Evolutionary conservation across 768 basidiomycete genomes (phyloP).

Genomic region (Leccinum imitatum): DNA sequence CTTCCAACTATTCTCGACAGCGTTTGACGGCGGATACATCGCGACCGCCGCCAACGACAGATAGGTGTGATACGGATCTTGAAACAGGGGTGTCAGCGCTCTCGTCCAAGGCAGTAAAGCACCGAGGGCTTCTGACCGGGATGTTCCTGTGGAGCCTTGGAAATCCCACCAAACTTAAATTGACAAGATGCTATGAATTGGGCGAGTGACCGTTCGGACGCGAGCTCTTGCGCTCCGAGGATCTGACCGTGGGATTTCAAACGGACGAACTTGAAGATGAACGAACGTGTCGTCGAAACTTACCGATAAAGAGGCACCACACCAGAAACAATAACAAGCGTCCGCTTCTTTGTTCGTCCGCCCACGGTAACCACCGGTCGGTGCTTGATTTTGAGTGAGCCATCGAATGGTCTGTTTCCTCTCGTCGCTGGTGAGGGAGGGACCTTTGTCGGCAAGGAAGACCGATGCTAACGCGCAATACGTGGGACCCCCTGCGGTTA

Average conservation of each 20-base stretch:
- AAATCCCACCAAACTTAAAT: constrained; percentile 86
- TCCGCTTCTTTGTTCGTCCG: constrained; percentile 86
- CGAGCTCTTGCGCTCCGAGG: constrained; percentile 55
- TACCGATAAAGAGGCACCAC: constrained; percentile 77
- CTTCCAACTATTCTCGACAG: constrained; percentile 46
- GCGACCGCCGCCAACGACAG: constrained; percentile 80
- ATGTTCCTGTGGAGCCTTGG: constrained; percentile 75
- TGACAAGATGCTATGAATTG: constrained; percentile 75
- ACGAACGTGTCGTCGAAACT: constrained; percentile 18
- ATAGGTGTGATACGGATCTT: constrained; percentile 96
- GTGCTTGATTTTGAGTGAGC: constrained; percentile 67
- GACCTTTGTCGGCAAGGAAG: constrained; percentile 41
- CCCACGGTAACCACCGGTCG: constrained; percentile 80
- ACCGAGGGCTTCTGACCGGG: constrained; percentile 54
- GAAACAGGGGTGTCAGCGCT: constrained; percentile 12
- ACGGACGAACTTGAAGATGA: neutral
- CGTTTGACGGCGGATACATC: constrained; percentile 50
- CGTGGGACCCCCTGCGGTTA: constrained; percentile 76
- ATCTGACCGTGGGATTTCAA: constrained; percentile 48
- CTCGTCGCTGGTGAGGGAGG: constrained; percentile 36
- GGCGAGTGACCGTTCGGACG: constrained; percentile 56
- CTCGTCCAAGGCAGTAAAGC: neutral
- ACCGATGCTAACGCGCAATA: constrained; percentile 87
- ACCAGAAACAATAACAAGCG: constrained; percentile 98
- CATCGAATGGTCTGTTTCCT: constrained; percentile 64